Percentiles rank a stretch among this genome's conserved stretches.
phyloP scores from a whole-genome alignment of 2,329 filamentous ascomycete genomes.

The Colletotrichum incanum region DNA sequence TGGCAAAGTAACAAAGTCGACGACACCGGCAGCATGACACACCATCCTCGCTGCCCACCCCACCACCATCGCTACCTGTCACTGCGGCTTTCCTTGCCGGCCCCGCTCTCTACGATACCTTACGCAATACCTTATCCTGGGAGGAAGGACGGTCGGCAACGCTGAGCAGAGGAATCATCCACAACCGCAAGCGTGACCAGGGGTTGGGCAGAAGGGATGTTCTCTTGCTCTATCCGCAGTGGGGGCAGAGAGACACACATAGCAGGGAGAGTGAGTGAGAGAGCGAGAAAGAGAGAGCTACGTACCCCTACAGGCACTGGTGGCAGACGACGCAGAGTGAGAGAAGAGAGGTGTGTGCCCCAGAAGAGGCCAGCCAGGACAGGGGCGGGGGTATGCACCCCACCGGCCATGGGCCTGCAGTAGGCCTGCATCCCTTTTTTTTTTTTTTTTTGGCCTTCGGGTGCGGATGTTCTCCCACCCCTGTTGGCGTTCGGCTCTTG shows the following conservation, averaged over 20 bases:
- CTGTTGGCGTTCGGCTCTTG: constrained; percentile 29
- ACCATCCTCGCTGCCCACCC: constrained; percentile 13
- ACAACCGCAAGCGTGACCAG: constrained; percentile 7
- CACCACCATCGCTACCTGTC: constrained; percentile 28
- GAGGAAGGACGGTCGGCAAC: constrained; percentile 2
- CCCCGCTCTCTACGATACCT: constrained; percentile 11
- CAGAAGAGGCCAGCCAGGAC: constrained; percentile 28
- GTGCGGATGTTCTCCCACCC: constrained; percentile 29
- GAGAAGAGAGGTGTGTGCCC: constrained; percentile 30
- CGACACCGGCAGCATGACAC: constrained; percentile 35
- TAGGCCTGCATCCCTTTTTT: constrained; percentile 18
- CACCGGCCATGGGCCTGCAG: constrained; percentile 22
- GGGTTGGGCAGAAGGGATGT: background rate
- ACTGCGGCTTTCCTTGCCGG: constrained; percentile 23
- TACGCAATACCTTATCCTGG: constrained; percentile 1
- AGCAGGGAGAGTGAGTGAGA: no score
- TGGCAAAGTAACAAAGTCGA: background rate
- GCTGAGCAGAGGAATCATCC: background rate
- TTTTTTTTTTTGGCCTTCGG: no score
- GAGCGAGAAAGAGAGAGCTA: background rate
- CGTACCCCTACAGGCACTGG: constrained; percentile 1
- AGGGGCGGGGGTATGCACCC: constrained; percentile 1
- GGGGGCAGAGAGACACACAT: background rate
- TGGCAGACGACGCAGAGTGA: background rate
- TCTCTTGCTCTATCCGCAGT: background rate